These are phyloP conservation scores for Pinus albicaulis DNA, from an alignment of 75 land plant species.

Conservation along the genomic window DNA sequence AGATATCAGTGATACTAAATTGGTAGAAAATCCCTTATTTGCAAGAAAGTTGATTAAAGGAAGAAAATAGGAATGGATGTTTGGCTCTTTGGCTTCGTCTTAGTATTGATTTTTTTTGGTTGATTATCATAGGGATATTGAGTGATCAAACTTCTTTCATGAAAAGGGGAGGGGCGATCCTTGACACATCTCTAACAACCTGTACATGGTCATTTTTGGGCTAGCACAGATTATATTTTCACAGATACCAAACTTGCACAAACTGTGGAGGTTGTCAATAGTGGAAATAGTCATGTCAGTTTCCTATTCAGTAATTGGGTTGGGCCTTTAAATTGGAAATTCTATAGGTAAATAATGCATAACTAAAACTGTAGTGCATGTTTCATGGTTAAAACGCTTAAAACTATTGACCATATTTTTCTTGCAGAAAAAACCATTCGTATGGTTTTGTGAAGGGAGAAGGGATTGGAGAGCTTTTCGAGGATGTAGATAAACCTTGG, in stretches of 20 bases:
- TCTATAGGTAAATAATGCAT: not conserved
- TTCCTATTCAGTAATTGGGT: slow-evolving; percentile 62
- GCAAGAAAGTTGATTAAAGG: too few relatives aligned
- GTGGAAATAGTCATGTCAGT: slow-evolving; percentile 80
- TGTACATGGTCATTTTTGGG: slow-evolving; percentile 52
- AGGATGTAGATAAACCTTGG: too few relatives aligned
- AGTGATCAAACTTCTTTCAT: slow-evolving; percentile 50
- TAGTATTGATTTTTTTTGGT: not conserved
- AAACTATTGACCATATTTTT: too few relatives aligned
- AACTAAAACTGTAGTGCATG: too few relatives aligned
- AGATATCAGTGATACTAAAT: not conserved
- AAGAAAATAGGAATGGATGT: not conserved
- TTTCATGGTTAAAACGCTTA: too few relatives aligned
- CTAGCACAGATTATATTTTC: too few relatives aligned
- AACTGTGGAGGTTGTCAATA: slow-evolving; percentile 67
- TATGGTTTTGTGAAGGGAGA: not conserved
- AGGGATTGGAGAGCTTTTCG: not conserved
- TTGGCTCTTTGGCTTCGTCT: not conserved
- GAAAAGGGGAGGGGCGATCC: slow-evolving; percentile 32
- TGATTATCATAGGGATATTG: slow-evolving; percentile 39
- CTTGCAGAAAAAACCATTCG: too few relatives aligned
- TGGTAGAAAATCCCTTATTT: not conserved
- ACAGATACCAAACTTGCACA: too few relatives aligned
- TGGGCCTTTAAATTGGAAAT: slow-evolving; percentile 62
- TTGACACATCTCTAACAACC: slow-evolving; percentile 43